These are phyloP conservation scores for Candida nonsorbophila DNA, from an alignment of 805 yeast species.

Conservation along the genomic window DNA sequence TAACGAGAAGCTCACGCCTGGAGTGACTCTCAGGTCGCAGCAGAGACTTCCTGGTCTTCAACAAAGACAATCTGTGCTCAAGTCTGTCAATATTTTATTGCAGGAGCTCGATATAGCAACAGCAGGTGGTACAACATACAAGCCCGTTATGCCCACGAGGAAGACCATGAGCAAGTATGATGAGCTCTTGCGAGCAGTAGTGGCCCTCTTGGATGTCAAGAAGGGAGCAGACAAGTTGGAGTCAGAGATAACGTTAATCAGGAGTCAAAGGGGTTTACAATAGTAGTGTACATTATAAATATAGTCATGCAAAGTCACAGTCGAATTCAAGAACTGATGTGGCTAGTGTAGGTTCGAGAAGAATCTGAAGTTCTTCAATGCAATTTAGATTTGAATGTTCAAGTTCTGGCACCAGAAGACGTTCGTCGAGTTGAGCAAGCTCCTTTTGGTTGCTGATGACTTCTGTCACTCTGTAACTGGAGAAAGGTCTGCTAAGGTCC, in stretches of 20 bases:
- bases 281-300: constrained; percentile 3
- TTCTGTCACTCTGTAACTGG: constrained; percentile 6
- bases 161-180: constrained; percentile 75
- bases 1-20: constrained; percentile 63
- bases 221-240: constrained; percentile 83
- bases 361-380: not conserved
- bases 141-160: constrained; percentile 85
- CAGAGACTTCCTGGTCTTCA: constrained; percentile 39
- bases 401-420: constrained; percentile 4
- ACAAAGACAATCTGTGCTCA: constrained; percentile 66
- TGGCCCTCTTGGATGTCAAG: constrained; percentile 74
- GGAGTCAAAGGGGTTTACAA: constrained; percentile 34
- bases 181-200: constrained; percentile 62
- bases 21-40: constrained; percentile 76
- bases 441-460: constrained; percentile 7
- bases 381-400: constrained; percentile 2
- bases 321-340: constrained; percentile 4
- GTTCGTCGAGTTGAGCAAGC: constrained; percentile 3
- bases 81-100: constrained; percentile 63
- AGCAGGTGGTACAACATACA: constrained; percentile 43
- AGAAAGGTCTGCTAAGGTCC: constrained; percentile 5
- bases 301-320: constrained; percentile 1
- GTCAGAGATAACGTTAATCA: constrained; percentile 54
- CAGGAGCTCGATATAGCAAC: constrained; percentile 77
- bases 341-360: not conserved